These are phyloP conservation scores for Plasmodium billcollinsi DNA, from an alignment of 169 alveolate genomes.

Conservation along the genomic window DNA sequence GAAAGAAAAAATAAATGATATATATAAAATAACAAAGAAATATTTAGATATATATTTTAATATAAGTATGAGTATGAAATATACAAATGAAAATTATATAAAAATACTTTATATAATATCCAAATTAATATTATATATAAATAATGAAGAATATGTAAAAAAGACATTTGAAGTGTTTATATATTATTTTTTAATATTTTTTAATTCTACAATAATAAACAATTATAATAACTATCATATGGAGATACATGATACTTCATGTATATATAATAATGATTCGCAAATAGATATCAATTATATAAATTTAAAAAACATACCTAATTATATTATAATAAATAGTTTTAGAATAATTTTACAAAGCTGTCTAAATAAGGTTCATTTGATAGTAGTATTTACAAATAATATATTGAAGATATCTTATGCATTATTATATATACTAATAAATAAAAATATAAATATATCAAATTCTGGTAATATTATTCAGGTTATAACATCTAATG, in stretches of 20 bases:
- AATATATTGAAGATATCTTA: slow-evolving; percentile 38
- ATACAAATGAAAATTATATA: slow-evolving; percentile 34
- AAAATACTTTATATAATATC: slow-evolving; percentile 63
- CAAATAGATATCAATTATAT: slow-evolving; percentile 32
- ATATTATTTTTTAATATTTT: slow-evolving; percentile 45
- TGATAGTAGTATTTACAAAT: slow-evolving; percentile 36
- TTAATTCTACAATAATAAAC: slow-evolving; percentile 36
- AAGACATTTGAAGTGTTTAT: slow-evolving; percentile 40
- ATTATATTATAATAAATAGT: slow-evolving; percentile 55
- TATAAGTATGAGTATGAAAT: slow-evolving; percentile 34
- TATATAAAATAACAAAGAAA: slow-evolving; percentile 24
- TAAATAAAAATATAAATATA: slow-evolving; percentile 13
- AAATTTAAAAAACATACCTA: slow-evolving; percentile 22
- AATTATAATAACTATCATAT: not conserved
- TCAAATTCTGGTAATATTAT: slow-evolving; percentile 19
- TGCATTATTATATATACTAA: slow-evolving; percentile 33
- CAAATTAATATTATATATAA: slow-evolving; percentile 37
- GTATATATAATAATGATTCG: slow-evolving; percentile 26
- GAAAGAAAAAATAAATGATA: slow-evolving; percentile 8
- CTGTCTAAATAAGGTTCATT: slow-evolving; percentile 32
- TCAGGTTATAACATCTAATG: slow-evolving; percentile 21
- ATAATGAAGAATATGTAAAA: slow-evolving; percentile 46
- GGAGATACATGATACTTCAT: slow-evolving; percentile 19
- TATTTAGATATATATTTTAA: slow-evolving; percentile 34
- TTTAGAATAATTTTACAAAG: slow-evolving; percentile 51